Conservation (phyloP, 345 rosid genomes). For the Rhodamnia argentea region DNA sequence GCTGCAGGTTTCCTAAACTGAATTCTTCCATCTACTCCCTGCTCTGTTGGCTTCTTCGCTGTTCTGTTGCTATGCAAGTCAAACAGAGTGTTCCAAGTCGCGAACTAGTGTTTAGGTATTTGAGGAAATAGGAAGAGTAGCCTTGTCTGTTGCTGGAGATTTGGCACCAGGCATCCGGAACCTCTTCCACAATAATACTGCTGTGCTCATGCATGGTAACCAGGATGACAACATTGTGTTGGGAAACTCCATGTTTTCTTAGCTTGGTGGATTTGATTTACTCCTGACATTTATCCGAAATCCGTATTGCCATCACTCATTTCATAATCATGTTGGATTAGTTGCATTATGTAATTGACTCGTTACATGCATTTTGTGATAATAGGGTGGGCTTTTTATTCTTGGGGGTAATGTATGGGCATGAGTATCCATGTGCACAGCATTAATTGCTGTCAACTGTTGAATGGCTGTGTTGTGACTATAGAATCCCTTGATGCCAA, state of each 20-base stretch:
- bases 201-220: constrained; percentile 4
- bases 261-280: background rate
- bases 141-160: constrained; percentile 19
- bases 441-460: background rate
- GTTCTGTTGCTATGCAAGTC: background rate
- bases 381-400: background rate
- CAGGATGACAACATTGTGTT: constrained; percentile 1
- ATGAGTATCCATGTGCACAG: background rate
- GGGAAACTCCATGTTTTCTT: background rate
- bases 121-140: constrained; percentile 9
- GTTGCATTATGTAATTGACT: background rate
- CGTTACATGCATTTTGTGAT: background rate
- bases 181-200: constrained; percentile 13
- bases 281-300: background rate
- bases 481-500: background rate
- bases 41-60: background rate
- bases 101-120: background rate
- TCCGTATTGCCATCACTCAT: background rate
- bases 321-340: background rate
- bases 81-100: background rate
- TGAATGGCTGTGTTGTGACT: background rate
- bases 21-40: background rate
- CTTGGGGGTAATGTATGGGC: background rate
- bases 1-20: constrained; percentile 61
- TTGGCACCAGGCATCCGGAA: constrained; percentile 16